These are phyloP conservation scores for Neurospora sp. DNA, from an alignment of 495 filamentous ascomycete species.

Conservation along the genomic window DNA sequence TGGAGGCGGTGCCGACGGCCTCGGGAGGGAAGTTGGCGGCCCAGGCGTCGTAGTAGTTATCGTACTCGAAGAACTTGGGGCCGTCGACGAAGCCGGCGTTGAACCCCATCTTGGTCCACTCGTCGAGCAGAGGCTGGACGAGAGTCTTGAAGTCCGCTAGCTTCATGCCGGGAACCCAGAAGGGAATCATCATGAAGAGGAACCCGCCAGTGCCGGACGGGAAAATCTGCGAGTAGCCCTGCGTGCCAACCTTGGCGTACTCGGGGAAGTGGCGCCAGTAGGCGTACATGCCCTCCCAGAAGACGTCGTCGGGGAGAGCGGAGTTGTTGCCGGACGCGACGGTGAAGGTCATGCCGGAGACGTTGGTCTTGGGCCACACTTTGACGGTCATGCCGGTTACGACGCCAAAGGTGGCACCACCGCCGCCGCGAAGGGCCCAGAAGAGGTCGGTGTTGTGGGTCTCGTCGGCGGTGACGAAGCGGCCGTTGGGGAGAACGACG, in stretches of 20 bases:
- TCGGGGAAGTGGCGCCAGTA: constrained; percentile 34
- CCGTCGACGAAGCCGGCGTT: constrained; percentile 11
- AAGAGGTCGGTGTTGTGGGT: constrained; percentile 45
- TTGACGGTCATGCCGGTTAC: constrained; percentile 40
- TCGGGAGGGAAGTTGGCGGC: constrained; percentile 9
- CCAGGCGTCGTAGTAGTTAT: constrained; percentile 14
- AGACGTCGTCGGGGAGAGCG: constrained; percentile 30
- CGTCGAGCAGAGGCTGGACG: constrained; percentile 27
- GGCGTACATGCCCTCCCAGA: constrained; percentile 40
- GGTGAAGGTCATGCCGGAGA: constrained; percentile 22
- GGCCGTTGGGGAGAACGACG: constrained; percentile 41
- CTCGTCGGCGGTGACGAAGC: constrained; percentile 39
- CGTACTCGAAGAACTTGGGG: constrained; percentile 12
- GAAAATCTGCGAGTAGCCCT: constrained; percentile 34
- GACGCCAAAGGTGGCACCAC: constrained; percentile 38
- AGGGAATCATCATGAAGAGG: constrained; percentile 12
- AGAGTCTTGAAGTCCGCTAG: constrained; percentile 16
- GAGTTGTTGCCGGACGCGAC: constrained; percentile 24
- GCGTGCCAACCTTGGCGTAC: constrained; percentile 36
- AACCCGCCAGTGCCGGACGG: constrained; percentile 6
- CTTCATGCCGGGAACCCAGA: constrained; percentile 11
- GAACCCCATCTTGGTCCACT: constrained; percentile 26
- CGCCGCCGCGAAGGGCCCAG: constrained; percentile 20
- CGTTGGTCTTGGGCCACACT: constrained; percentile 31
- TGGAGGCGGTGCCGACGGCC: constrained; percentile 11